phyloP scores from a whole-genome alignment of 495 filamentous ascomycete species.

The Hypoxylon intermedium region DNA sequence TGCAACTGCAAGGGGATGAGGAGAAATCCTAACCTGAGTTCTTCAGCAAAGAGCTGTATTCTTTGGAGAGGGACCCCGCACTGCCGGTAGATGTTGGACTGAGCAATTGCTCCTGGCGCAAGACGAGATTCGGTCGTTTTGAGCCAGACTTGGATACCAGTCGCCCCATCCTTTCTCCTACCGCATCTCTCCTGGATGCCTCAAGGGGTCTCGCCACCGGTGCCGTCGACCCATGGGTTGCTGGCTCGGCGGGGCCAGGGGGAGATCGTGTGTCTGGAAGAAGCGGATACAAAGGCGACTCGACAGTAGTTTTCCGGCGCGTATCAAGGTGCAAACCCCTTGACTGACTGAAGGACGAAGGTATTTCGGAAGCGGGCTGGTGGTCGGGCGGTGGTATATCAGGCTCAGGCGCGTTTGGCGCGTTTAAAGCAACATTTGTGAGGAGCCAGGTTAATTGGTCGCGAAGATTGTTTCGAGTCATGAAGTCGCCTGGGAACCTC shows the following conservation, averaged over 20 bases:
- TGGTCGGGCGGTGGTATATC: slow-evolving; percentile 40
- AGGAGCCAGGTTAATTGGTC: slow-evolving; percentile 68
- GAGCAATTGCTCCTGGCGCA: slow-evolving; percentile 45
- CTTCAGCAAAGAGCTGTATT: slow-evolving; percentile 44
- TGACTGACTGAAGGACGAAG: slow-evolving; percentile 19
- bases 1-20: too few relatives aligned
- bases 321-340: slow-evolving; percentile 17
- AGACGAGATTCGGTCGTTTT: slow-evolving; percentile 36
- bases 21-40: slow-evolving; percentile 16
- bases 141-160: slow-evolving; percentile 36
- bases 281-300: slow-evolving; percentile 32
- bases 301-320: slow-evolving; percentile 13
- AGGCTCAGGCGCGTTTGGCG: slow-evolving; percentile 42
- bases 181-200: slow-evolving; percentile 15
- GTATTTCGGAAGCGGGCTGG: slow-evolving; percentile 18
- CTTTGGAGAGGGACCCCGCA: slow-evolving; percentile 42
- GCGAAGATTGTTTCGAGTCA: slow-evolving; percentile 71
- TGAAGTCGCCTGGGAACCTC: slow-evolving; percentile 51
- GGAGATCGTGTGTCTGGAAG: slow-evolving; percentile 25
- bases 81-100: slow-evolving; percentile 45
- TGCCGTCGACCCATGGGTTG: slow-evolving; percentile 33
- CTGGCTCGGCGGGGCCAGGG: slow-evolving; percentile 15
- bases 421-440: slow-evolving; percentile 45
- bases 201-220: slow-evolving; percentile 23
- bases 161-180: slow-evolving; percentile 41